phyloP scores from a whole-genome alignment of 1,284 basidiomycete genomes.

The Ustilago xerochloae region DNA sequence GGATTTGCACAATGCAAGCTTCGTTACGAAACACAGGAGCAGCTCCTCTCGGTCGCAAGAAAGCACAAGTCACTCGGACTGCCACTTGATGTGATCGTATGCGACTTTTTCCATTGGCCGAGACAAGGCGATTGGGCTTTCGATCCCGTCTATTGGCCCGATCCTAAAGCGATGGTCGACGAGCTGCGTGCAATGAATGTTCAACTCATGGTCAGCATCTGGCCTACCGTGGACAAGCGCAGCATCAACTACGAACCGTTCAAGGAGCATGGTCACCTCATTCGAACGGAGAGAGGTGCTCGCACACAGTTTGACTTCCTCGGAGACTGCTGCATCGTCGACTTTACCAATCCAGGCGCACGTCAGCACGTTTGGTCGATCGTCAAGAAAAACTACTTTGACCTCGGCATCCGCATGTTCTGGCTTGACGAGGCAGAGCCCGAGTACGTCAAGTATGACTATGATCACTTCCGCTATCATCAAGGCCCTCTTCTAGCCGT shows the following conservation, averaged over 20 bases:
- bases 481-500: slow-evolving; percentile 20
- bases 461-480: slow-evolving; percentile 33
- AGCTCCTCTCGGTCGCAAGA: slow-evolving; percentile 23
- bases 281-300: slow-evolving; percentile 23
- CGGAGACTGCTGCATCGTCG: slow-evolving; percentile 18
- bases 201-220: slow-evolving; percentile 38
- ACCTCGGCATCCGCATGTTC: slow-evolving; percentile 24
- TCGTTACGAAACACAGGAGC: slow-evolving; percentile 30
- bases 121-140: slow-evolving; percentile 34
- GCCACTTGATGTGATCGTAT: slow-evolving; percentile 28
- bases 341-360: slow-evolving; percentile 26
- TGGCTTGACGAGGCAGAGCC: slow-evolving; percentile 44
- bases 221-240: slow-evolving; percentile 34
- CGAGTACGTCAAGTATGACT: slow-evolving; percentile 26
- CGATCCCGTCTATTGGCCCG: slow-evolving; percentile 27
- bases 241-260: slow-evolving; percentile 16
- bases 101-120: slow-evolving; percentile 43
- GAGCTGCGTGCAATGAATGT: slow-evolving; percentile 18
- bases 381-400: slow-evolving; percentile 19
- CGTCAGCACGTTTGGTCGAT: slow-evolving; percentile 21
- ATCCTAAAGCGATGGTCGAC: slow-evolving; percentile 31
- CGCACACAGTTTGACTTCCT: slow-evolving; percentile 17
- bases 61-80: slow-evolving; percentile 23
- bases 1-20: slow-evolving; percentile 37
- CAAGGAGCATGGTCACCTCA: slow-evolving; percentile 22